Evolutionary conservation across 2,329 filamentous ascomycete genomes (phyloP), one percentile per base, ranked within the genome.

Genomic region (Triangularia setosa): DNA sequence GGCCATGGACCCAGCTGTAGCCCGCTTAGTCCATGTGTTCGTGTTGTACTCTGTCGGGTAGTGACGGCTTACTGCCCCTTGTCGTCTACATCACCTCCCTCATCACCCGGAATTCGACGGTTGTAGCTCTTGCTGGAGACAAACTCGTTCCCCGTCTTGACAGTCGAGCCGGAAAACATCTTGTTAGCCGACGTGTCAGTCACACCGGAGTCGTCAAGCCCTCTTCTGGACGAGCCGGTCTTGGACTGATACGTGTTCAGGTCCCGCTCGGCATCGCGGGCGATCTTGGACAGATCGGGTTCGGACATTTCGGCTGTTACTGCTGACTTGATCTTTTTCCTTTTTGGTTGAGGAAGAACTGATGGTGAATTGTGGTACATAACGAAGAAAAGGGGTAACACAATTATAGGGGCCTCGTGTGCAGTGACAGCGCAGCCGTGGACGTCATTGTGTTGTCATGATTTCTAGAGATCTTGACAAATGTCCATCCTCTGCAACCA

Each of bases 181-280:
- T 40, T 33, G 30, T 79, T 79, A 58, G 75, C 78, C 73, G 79
- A 79, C 25, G 74, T 71, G 61, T 81, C 78, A 56, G 62, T 64
- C 55, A 81, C 77, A 53, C 79, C 80, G 2, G 77, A 75, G 7
- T 80, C 75, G 23, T 81, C 79, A 18, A 72, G 73, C 4, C 74
- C 74, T 5, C 73, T 70, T 64, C 76, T 79, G 57, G 75, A 75
- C 8, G 72, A 73, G 61, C 81, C 80, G 1, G 80, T 81, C 73
- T 82, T 83, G 68, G 79, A 72, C 68, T 80, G 76, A 70, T 81
- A 80, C 12, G 74, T 78, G 75, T 82, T 82, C 62, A 83, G 75
- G 68, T 83, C 79, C 60, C 71, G 72, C 75, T 83, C 80, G 54
- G 81, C 80, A 69, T 80, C 71, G 33, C 77, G 73, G 63, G 81